Percentiles rank a stretch among this genome's conserved stretches.
These are phyloP conservation scores for Arabis hirsuta DNA, from an alignment of 345 rosid species.

Conservation along the genomic window DNA sequence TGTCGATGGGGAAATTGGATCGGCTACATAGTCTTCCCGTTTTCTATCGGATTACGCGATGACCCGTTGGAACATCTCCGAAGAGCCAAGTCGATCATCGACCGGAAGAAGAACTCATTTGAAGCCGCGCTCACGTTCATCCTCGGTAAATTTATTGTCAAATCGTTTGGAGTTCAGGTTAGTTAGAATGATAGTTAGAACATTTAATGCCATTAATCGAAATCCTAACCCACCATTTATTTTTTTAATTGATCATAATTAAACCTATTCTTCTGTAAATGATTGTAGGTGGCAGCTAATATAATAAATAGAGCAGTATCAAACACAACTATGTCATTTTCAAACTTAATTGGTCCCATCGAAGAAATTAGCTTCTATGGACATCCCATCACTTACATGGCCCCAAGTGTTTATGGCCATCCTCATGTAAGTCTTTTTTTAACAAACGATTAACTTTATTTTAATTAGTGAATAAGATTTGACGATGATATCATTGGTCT, in stretches of 20 bases:
- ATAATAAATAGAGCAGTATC: constrained; percentile 46
- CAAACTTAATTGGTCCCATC: constrained; percentile 60
- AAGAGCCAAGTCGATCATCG: constrained; percentile 52
- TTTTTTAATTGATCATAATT: neutral
- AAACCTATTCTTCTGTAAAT: neutral
- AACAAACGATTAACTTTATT: no score
- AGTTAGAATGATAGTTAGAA: neutral
- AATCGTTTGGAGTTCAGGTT: constrained; percentile 52
- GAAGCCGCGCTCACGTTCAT: constrained; percentile 48
- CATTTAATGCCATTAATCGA: neutral
- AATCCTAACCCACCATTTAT: neutral
- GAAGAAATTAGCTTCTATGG: constrained; percentile 72
- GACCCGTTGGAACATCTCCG: constrained; percentile 60
- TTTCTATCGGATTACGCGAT: constrained; percentile 45
- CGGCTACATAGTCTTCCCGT: constrained; percentile 58
- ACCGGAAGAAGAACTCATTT: constrained; percentile 57
- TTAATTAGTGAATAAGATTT: neutral
- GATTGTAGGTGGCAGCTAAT: constrained; percentile 47
- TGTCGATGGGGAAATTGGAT: constrained; percentile 68
- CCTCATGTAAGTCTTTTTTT: constrained; percentile 45
- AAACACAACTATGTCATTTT: constrained; percentile 60
- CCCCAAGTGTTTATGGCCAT: constrained; percentile 68
- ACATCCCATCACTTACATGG: constrained; percentile 63
- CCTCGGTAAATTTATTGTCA: constrained; percentile 34
- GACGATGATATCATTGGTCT: neutral